Percentiles rank a stretch among this genome's conserved stretches.
Evolutionary conservation across 2,329 filamentous ascomycete species (phyloP).

Genomic region (Fusarium poae): DNA sequence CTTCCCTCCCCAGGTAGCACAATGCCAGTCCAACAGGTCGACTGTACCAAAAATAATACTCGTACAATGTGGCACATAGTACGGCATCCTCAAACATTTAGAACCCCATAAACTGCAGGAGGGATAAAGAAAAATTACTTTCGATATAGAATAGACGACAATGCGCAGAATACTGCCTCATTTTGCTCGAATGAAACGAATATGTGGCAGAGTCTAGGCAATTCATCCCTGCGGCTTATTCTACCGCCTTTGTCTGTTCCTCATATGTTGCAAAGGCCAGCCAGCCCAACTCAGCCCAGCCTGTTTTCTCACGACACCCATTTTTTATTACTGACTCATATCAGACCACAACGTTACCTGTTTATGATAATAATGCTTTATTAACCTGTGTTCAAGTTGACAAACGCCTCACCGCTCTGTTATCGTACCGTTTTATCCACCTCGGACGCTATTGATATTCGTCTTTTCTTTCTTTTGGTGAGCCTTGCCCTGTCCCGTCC

Average conservation of each 20-base stretch:
- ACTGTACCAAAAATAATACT: conserved; percentile 12
- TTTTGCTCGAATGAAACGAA: not conserved
- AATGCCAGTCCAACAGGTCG: not conserved
- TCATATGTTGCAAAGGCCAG: conserved; percentile 8
- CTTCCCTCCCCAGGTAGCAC: not conserved
- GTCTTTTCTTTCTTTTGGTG: conserved; percentile 37
- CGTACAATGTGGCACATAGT: conserved; percentile 23
- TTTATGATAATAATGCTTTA: not conserved
- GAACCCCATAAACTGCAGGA: not conserved
- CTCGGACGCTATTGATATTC: conserved; percentile 13
- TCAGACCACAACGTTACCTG: not conserved
- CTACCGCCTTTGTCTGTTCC: conserved; percentile 8
- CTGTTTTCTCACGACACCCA: not conserved
- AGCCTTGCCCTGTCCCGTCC: conserved; percentile 31
- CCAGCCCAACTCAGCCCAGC: conserved; percentile 6
- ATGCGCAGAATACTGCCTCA: not conserved
- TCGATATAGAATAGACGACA: not conserved
- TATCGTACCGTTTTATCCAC: not conserved
- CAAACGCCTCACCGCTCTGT: conserved; percentile 14
- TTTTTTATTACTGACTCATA: not conserved
- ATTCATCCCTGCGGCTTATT: conserved; percentile 22
- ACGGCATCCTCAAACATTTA: not conserved
- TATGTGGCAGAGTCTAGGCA: conserved; percentile 3
- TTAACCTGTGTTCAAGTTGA: not conserved
- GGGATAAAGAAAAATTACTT: not conserved